phyloP scores from a whole-genome alignment of 805 yeast genomes.

The Alloascoidea africana region DNA sequence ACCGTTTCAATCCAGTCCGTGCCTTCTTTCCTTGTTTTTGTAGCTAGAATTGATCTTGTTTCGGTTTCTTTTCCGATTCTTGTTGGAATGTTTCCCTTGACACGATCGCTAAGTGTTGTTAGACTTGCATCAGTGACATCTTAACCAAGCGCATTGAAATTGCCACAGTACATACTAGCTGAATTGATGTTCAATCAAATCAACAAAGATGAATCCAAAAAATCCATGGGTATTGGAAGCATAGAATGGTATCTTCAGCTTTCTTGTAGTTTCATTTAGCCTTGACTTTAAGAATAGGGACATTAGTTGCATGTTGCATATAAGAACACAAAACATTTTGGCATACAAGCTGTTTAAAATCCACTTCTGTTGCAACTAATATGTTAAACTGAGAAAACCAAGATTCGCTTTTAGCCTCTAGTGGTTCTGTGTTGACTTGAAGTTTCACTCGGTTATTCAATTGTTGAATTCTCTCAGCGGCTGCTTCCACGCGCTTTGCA shows the following conservation, averaged over 20 bases:
- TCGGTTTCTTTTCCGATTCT: conserved; percentile 31
- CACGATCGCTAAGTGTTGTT: conserved; percentile 37
- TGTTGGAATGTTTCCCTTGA: conserved; percentile 32
- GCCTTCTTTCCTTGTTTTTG: conserved; percentile 17
- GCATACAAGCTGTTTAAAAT: conserved; percentile 20
- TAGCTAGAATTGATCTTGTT: conserved; percentile 26
- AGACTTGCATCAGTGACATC: no score
- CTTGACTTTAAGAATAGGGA: conserved; percentile 7
- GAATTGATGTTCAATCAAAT: conserved; percentile 46
- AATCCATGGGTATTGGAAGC: conserved; percentile 61
- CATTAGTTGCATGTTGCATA: background rate
- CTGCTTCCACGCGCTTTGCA: conserved; percentile 32
- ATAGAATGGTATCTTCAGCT: conserved; percentile 47
- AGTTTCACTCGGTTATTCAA: conserved; percentile 71
- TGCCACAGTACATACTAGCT: conserved; percentile 10
- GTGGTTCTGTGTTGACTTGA: conserved; percentile 21
- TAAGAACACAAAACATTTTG: background rate
- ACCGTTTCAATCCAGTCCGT: conserved; percentile 16
- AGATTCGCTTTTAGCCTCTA: conserved; percentile 12
- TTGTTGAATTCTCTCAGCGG: conserved; percentile 42
- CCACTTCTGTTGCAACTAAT: conserved; percentile 60
- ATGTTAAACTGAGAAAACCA: conserved; percentile 48
- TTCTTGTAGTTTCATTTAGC: conserved; percentile 44
- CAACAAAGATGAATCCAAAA: conserved; percentile 71
- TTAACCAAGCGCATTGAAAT: background rate